Percentiles rank a stretch among this genome's conserved stretches.
Conservation (phyloP, 768 basidiomycete genomes). For the Boletus coccyginus region DNA sequence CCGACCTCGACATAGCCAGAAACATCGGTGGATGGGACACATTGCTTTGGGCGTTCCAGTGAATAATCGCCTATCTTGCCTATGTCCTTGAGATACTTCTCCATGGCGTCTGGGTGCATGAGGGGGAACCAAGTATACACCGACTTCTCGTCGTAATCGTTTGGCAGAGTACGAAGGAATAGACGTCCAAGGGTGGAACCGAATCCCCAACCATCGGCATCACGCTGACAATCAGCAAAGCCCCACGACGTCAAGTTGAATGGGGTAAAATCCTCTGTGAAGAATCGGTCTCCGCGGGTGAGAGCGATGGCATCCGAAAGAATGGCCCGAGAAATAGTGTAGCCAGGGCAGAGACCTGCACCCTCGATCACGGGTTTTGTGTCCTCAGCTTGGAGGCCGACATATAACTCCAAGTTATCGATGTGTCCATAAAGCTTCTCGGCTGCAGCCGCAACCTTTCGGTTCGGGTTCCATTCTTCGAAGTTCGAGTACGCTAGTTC, state of each 20-base stretch:
- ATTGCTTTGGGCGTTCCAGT: constrained; percentile 44
- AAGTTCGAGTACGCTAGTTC: constrained; percentile 61
- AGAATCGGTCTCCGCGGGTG: constrained; percentile 81
- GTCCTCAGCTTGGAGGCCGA: constrained; percentile 77
- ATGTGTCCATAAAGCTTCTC: constrained; percentile 78
- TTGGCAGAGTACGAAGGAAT: constrained; percentile 69
- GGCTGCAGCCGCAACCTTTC: constrained; percentile 64
- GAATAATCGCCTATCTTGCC: constrained; percentile 55
- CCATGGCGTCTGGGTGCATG: constrained; percentile 74
- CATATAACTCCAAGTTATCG: constrained; percentile 76
- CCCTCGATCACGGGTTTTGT: constrained; percentile 72
- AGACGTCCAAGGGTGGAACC: constrained; percentile 70
- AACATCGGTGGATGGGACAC: constrained; percentile 31
- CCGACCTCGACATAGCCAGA: constrained; percentile 49
- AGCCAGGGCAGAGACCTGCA: constrained; percentile 84
- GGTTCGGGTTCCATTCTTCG: constrained; percentile 78
- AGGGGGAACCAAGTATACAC: constrained; percentile 88
- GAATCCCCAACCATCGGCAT: constrained; percentile 67
- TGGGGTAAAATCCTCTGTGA: constrained; percentile 79
- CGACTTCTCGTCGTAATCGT: constrained; percentile 65
- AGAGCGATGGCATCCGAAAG: constrained; percentile 84
- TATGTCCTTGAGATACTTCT: constrained; percentile 53
- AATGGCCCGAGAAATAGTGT: constrained; percentile 83
- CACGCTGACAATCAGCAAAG: constrained; percentile 77
- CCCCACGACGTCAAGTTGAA: constrained; percentile 83